Conservation (phyloP, 106 monocot species). For the Dioscorea alata region DNA sequence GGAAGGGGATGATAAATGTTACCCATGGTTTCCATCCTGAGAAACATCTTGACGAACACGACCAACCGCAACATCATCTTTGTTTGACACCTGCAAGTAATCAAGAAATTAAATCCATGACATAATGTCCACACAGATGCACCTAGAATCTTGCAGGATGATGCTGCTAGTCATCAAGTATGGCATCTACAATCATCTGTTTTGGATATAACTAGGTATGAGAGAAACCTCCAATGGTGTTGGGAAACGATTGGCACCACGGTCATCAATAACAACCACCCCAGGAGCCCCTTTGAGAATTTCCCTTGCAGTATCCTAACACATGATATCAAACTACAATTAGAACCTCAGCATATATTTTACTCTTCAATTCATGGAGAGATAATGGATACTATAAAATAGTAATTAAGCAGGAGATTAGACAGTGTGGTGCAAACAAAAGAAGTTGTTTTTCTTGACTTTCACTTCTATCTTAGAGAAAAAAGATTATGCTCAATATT, state of each 20-base stretch:
- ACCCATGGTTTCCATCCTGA: slow-evolving; percentile 82
- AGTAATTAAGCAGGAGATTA: too few relatives aligned
- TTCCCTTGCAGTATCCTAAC: slow-evolving; percentile 73
- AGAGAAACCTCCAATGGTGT: slow-evolving; percentile 78
- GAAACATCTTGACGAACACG: slow-evolving; percentile 93
- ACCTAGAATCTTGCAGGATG: too few relatives aligned
- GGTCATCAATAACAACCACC: slow-evolving; percentile 79
- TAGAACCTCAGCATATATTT: not conserved
- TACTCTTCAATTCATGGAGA: not conserved
- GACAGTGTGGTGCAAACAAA: too few relatives aligned
- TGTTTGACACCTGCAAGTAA: slow-evolving; percentile 75
- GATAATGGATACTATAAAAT: too few relatives aligned
- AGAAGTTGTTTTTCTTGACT: too few relatives aligned
- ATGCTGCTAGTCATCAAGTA: too few relatives aligned
- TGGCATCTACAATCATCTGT: too few relatives aligned
- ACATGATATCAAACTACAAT: slow-evolving; percentile 1
- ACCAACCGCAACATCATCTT: slow-evolving; percentile 97
- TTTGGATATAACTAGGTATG: not conserved
- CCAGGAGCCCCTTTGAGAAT: slow-evolving; percentile 80
- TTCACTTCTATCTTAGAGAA: too few relatives aligned
- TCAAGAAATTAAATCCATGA: not conserved
- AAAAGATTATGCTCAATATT: too few relatives aligned
- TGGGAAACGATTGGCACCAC: slow-evolving; percentile 74
- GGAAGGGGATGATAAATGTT: not conserved
- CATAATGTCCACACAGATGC: too few relatives aligned